Percentiles rank a stretch among this genome's conserved stretches.
phyloP scores from a whole-genome alignment of 176 grass and related monocot species.

The Musa troglodytarum region DNA sequence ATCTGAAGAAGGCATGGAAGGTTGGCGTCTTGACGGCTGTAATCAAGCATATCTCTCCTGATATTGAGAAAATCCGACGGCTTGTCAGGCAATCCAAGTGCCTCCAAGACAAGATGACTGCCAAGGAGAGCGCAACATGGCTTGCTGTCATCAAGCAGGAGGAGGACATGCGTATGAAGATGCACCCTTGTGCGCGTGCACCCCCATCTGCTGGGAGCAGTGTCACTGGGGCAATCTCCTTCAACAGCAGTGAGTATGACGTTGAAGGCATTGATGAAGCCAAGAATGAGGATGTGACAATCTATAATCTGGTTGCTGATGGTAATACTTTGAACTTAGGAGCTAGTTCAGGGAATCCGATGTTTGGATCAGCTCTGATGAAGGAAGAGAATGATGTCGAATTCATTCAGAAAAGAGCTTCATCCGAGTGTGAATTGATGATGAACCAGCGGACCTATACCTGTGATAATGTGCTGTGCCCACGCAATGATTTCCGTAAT shows the following conservation, averaged over 20 bases:
- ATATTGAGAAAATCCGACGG: background rate
- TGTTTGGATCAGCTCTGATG: conserved; percentile 19
- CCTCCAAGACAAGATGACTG: too few relatives aligned
- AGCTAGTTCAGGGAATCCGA: conserved; percentile 3
- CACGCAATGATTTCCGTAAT: conserved; percentile 20
- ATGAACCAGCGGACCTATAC: conserved; percentile 37
- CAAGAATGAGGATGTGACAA: conserved; percentile 21
- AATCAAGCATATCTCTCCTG: conserved; percentile 85
- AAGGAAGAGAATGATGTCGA: conserved; percentile 45
- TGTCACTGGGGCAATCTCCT: background rate
- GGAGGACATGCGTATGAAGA: conserved; percentile 46
- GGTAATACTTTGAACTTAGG: conserved; percentile 12
- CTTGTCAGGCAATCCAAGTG: too few relatives aligned
- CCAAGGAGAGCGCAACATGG: too few relatives aligned
- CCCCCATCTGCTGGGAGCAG: conserved; percentile 10
- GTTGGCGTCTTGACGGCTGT: conserved; percentile 71
- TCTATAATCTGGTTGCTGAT: background rate
- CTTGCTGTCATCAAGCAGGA: conserved; percentile 10
- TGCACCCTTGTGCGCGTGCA: conserved; percentile 29
- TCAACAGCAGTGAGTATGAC: conserved; percentile 46
- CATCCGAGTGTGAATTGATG: conserved; percentile 21
- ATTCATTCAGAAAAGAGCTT: conserved; percentile 35
- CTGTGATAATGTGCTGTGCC: conserved; percentile 14
- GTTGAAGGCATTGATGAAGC: conserved; percentile 32
- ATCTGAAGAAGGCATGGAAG: conserved; percentile 34